Evolutionary conservation across 768 basidiomycete species (phyloP).

Genomic region (Termitomyces sp.): DNA sequence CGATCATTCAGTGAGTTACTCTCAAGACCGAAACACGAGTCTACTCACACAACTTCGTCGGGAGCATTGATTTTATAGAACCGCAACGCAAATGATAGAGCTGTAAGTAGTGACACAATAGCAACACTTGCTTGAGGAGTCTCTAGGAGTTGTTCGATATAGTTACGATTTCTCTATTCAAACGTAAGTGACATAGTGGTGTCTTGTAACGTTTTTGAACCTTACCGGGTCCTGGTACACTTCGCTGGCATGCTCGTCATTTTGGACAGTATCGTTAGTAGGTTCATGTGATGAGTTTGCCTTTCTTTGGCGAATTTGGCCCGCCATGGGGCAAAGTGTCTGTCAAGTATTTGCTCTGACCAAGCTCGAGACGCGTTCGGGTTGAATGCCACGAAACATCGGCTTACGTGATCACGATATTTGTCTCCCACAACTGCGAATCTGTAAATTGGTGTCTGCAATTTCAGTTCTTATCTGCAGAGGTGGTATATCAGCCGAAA

Average conservation of each 20-base stretch:
- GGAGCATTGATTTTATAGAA: constrained; percentile 95
- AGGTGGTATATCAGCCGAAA: background rate
- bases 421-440: background rate
- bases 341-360: background rate
- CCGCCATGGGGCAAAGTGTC: constrained; percentile 15
- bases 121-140: constrained; percentile 55
- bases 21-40: background rate
- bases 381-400: constrained; percentile 14
- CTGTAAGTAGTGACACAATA: constrained; percentile 61
- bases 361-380: constrained; percentile 1
- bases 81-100: constrained; percentile 74
- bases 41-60: constrained; percentile 86
- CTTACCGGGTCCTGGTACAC: constrained; percentile 46
- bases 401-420: constrained; percentile 10
- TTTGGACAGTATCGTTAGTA: constrained; percentile 31
- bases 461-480: background rate
- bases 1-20: background rate
- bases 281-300: constrained; percentile 1
- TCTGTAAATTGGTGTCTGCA: background rate
- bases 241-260: constrained; percentile 48
- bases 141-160: constrained; percentile 58
- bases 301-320: constrained; percentile 14
- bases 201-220: constrained; percentile 7
- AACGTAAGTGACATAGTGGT: constrained; percentile 3
- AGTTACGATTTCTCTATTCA: constrained; percentile 48